These are phyloP conservation scores for Iberis pinnata DNA, from an alignment of 345 rosid species.

Conservation along the genomic window DNA sequence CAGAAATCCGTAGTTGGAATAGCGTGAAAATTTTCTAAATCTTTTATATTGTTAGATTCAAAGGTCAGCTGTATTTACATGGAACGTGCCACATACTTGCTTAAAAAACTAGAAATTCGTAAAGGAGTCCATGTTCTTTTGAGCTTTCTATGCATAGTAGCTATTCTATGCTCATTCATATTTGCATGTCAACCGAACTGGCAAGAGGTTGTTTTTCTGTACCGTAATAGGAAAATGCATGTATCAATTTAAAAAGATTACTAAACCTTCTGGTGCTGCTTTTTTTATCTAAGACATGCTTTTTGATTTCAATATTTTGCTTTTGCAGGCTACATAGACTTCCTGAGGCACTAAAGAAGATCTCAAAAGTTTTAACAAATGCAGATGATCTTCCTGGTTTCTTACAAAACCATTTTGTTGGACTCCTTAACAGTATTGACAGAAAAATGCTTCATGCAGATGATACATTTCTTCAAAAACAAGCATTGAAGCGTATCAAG, in stretches of 20 bases:
- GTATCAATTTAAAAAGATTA: too few relatives aligned
- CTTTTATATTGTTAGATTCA: background rate
- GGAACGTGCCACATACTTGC: too few relatives aligned
- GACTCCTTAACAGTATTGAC: slow-evolving; percentile 88
- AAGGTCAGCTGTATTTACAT: too few relatives aligned
- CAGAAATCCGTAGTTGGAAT: slow-evolving; percentile 10
- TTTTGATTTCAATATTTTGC: slow-evolving; percentile 17
- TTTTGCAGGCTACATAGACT: slow-evolving; percentile 66
- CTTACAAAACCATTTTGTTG: slow-evolving; percentile 92
- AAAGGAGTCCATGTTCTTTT: slow-evolving; percentile 7
- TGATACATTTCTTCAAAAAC: slow-evolving; percentile 64
- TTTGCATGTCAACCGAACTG: slow-evolving; percentile 5
- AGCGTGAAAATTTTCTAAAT: slow-evolving; percentile 11
- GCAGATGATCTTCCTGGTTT: slow-evolving; percentile 78
- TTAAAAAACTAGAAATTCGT: slow-evolving; percentile 9
- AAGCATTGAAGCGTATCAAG: slow-evolving; percentile 83
- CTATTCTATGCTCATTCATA: slow-evolving; percentile 10
- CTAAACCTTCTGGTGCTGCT: background rate
- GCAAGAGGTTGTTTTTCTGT: slow-evolving; percentile 11
- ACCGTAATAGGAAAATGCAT: too few relatives aligned
- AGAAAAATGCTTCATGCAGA: slow-evolving; percentile 85
- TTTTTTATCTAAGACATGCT: slow-evolving; percentile 9
- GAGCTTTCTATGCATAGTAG: slow-evolving; percentile 9
- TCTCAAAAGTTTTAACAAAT: slow-evolving; percentile 67
- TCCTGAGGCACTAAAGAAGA: slow-evolving; percentile 69